Evolutionary conservation across 2,329 filamentous ascomycete species (phyloP).

Genomic region (Venturiaceae sp.): DNA sequence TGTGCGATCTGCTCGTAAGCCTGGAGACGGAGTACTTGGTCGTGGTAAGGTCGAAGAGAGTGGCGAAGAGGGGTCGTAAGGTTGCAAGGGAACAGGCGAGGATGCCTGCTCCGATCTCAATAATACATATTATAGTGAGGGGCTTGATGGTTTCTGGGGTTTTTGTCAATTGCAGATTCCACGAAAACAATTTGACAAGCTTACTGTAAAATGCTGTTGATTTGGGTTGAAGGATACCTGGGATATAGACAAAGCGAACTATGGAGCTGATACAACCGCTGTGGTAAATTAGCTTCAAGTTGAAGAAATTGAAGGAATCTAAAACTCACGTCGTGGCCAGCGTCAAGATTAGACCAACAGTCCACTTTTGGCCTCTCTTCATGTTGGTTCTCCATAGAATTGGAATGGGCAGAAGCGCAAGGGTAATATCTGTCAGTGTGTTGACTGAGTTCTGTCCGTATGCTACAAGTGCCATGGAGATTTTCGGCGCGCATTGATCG

Average conservation of each 20-base stretch:
- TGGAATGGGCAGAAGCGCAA: constrained; percentile 28
- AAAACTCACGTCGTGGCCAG: constrained; percentile 24
- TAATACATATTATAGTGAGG: constrained; percentile 1
- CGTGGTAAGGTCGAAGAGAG: background rate
- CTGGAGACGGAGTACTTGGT: background rate
- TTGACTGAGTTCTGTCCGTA: constrained; percentile 20
- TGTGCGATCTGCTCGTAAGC: background rate
- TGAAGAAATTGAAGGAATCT: no score
- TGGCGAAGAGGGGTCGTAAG: constrained; percentile 10
- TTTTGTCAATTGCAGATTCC: background rate
- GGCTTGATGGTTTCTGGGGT: background rate
- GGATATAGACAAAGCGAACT: constrained; percentile 8
- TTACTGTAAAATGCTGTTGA: background rate
- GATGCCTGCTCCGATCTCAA: constrained; percentile 8
- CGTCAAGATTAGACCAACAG: constrained; percentile 28
- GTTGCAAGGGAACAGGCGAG: constrained; percentile 9
- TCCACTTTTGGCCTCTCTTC: constrained; percentile 29
- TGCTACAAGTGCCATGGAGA: constrained; percentile 4
- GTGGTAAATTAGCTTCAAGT: no score
- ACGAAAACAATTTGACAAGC: background rate
- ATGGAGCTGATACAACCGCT: constrained; percentile 8
- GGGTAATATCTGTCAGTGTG: constrained; percentile 23
- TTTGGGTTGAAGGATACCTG: background rate
- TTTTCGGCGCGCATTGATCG: constrained; percentile 5
- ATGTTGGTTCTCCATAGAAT: constrained; percentile 31